These are phyloP conservation scores for Pseudocercospora eumusae DNA, from an alignment of 2,329 filamentous ascomycete genomes.

Conservation along the genomic window DNA sequence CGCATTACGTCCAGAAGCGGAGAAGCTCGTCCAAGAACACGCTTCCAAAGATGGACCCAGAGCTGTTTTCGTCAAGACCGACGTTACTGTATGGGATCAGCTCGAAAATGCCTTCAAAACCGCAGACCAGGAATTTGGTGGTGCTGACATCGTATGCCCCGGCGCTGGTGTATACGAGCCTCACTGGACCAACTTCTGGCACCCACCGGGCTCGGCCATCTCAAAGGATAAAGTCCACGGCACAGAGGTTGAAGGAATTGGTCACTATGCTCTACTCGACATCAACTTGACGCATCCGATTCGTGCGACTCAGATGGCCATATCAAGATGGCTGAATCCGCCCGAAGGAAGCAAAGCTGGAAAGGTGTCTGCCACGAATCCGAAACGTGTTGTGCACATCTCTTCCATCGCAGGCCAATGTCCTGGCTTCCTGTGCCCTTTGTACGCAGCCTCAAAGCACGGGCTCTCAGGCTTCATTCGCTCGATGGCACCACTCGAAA, in stretches of 20 bases:
- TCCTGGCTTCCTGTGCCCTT: conserved; percentile 42
- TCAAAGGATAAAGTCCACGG: conserved; percentile 41
- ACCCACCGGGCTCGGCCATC: conserved; percentile 45
- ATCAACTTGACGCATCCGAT: conserved; percentile 54
- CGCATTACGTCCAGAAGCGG: conserved; percentile 50
- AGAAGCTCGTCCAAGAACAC: conserved; percentile 45
- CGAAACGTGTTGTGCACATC: conserved; percentile 51
- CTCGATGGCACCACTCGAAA: conserved; percentile 53
- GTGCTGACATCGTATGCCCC: conserved; percentile 51
- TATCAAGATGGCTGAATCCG: conserved; percentile 48
- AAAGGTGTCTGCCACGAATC: conserved; percentile 44
- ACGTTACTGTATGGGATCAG: conserved; percentile 54
- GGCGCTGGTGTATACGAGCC: conserved; percentile 55
- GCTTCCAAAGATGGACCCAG: conserved; percentile 36
- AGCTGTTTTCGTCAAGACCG: conserved; percentile 49
- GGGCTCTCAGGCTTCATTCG: conserved; percentile 53
- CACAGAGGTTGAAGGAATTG: conserved; percentile 31
- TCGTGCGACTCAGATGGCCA: conserved; percentile 50
- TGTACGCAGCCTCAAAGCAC: conserved; percentile 52
- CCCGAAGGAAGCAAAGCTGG: conserved; percentile 26
- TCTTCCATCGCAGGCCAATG: conserved; percentile 49
- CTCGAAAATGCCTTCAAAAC: conserved; percentile 53
- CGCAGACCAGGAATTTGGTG: conserved; percentile 52
- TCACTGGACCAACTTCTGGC: conserved; percentile 52
- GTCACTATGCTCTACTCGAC: conserved; percentile 45